Base-by-base conservation (phyloP, 169 alveolate species). In the Plasmodium reichenowi region DNA sequence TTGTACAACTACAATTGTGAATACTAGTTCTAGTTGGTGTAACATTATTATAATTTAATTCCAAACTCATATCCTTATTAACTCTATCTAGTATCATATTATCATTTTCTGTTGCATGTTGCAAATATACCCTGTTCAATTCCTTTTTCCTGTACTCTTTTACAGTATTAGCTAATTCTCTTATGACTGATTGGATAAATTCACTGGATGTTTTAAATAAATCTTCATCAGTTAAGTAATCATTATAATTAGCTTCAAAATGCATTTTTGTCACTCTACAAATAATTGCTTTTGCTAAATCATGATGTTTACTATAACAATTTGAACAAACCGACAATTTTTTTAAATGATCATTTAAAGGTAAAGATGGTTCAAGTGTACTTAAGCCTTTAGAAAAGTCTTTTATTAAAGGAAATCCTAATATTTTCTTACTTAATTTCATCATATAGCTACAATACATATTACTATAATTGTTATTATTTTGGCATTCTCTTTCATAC, bases 211-310 rank as follows among this genome's bases (percentile, higher is more conserved):
- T 38, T 56, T 86, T 86, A 71, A 60, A 72, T 59, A 86, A 24
- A 52, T 86, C 87, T 24, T 72, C 88, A 2, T 86, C 88, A 45
- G 75, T 50, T 54, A 86, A 15, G 7, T 75, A 70, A 22, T 86
- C 88, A 72, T 86, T 72, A 66, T 72, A 71, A 26, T 86, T 86
- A n/a, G 92, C 10, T 52, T 86, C 78, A 52, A 86, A 86, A 54
- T 86, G 92, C 88, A 72, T 45, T 56, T 86, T 86, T 29, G 92
- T 86, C 13, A 86, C 72, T 72, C 92, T 71, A 50, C 92, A 86
- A 20, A 86, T 86, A 26, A 86, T 54, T 48, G 92, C 86, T 22
- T 86, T 70, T 38, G 92, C 87, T 43, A 86, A 72, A 73, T 86
- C 87, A 8, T 62, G 52, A 72, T 86, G 92, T 43, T 70, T 72